These are phyloP conservation scores for Russula sp. DNA, from an alignment of 768 basidiomycete species.

Conservation along the genomic window DNA sequence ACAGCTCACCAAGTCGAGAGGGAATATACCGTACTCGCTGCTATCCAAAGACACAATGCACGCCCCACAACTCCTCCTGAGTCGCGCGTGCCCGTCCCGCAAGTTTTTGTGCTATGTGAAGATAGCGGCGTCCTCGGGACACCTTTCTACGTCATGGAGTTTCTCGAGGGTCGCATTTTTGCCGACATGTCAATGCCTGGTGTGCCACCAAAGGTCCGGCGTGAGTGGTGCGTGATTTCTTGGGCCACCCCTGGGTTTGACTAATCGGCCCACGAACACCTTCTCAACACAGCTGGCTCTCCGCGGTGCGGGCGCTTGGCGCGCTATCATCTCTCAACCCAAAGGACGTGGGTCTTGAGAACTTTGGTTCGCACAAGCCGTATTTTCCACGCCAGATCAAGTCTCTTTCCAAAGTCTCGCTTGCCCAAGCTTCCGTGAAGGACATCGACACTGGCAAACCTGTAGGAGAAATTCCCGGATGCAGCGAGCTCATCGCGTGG, in stretches of 20 bases:
- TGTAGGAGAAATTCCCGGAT: constrained; percentile 69
- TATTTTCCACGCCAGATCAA: constrained; percentile 96
- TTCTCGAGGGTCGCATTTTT: constrained; percentile 90
- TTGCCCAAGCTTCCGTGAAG: constrained; percentile 62
- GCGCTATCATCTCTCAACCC: constrained; percentile 62
- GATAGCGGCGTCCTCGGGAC: constrained; percentile 76
- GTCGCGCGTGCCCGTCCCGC: constrained; percentile 73
- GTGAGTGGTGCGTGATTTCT: constrained; percentile 54
- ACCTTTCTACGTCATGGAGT: constrained; percentile 96
- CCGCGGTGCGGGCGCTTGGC: constrained; percentile 65
- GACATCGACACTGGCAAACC: constrained; percentile 58
- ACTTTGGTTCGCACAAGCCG: constrained; percentile 65
- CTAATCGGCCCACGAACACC: neutral
- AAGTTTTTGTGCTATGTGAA: constrained; percentile 77
- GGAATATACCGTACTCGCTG: constrained; percentile 76
- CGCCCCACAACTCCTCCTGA: constrained; percentile 43
- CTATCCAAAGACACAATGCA: constrained; percentile 70
- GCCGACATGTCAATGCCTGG: constrained; percentile 76
- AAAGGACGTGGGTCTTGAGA: constrained; percentile 54
- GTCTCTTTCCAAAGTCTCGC: constrained; percentile 75
- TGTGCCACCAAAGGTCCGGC: constrained; percentile 51
- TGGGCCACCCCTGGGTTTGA: neutral
- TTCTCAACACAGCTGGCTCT: constrained; percentile 56
- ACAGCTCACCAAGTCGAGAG: constrained; percentile 96
- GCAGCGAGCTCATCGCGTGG: constrained; percentile 69